Evolutionary conservation across 1,284 basidiomycete genomes (phyloP).

Genomic region (Chalciporus sp.): DNA sequence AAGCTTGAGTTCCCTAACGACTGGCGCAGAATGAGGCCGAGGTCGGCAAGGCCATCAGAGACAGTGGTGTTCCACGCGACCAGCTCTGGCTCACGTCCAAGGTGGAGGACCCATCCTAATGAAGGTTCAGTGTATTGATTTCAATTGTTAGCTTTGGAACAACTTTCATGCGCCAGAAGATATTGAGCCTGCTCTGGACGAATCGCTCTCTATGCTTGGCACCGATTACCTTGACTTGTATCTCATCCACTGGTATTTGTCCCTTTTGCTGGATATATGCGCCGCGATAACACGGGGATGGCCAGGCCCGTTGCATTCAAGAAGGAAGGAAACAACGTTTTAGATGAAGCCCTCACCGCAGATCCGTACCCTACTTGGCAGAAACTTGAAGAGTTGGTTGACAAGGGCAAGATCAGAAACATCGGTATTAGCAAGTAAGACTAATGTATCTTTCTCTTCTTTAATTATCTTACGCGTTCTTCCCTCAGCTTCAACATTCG

Average conservation of each 20-base stretch:
- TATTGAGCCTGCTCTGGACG: conserved; percentile 69
- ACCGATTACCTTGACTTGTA: conserved; percentile 81
- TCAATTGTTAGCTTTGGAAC: conserved; percentile 60
- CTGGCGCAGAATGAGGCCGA: conserved; percentile 69
- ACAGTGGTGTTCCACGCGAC: conserved; percentile 57
- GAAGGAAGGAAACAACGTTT: conserved; percentile 48
- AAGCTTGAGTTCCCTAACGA: conserved; percentile 6
- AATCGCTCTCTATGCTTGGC: conserved; percentile 66
- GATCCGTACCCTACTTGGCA: conserved; percentile 84
- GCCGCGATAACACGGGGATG: not conserved
- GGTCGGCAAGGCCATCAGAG: conserved; percentile 69
- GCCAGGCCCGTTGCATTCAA: conserved; percentile 71
- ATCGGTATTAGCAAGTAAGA: conserved; percentile 81
- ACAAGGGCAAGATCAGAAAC: conserved; percentile 78
- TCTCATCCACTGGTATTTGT: conserved; percentile 78
- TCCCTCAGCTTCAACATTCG: conserved; percentile 25
- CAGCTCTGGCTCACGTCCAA: conserved; percentile 72
- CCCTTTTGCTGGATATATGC: not conserved
- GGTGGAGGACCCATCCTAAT: conserved; percentile 11
- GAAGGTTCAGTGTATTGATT: not conserved
- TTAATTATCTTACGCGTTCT: conserved; percentile 3
- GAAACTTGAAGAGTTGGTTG: conserved; percentile 78
- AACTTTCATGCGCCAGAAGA: conserved; percentile 65
- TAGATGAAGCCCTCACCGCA: conserved; percentile 67
- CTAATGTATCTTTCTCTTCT: not conserved